These are phyloP conservation scores for Fusarium fracticaudum DNA, from an alignment of 2,329 filamentous ascomycete species.

Conservation along the genomic window DNA sequence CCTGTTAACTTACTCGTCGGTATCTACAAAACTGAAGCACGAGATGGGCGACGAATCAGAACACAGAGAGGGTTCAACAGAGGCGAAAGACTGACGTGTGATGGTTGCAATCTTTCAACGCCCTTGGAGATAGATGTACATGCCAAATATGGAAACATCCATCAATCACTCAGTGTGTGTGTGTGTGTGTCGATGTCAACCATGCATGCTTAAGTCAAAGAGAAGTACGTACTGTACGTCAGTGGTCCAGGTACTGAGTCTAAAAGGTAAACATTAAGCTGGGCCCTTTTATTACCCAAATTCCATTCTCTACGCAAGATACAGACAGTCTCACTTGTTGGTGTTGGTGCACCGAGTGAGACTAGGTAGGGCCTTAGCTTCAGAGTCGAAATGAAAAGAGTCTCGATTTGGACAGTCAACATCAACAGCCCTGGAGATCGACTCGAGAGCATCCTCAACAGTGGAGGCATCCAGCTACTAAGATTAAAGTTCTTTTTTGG, in stretches of 20 bases:
- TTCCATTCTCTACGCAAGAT: not conserved
- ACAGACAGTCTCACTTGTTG: conserved; percentile 1
- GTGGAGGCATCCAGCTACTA: conserved; percentile 13
- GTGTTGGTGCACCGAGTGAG: conserved; percentile 7
- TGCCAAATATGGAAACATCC: conserved; percentile 33
- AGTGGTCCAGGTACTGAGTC: not conserved
- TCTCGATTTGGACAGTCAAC: conserved; percentile 9
- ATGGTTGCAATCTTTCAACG: conserved; percentile 18
- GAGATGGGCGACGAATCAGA: not conserved
- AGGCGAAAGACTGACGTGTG: conserved; percentile 31
- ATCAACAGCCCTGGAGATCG: conserved; percentile 16
- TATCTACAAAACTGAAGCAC: not conserved
- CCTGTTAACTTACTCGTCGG: not conserved
- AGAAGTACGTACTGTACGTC: not conserved
- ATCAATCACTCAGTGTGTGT: not conserved
- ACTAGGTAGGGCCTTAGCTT: conserved; percentile 4
- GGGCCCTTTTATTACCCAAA: not conserved
- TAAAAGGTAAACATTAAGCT: not conserved
- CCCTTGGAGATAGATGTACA: conserved; percentile 3
- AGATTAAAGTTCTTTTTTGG: not conserved
- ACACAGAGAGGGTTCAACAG: not conserved
- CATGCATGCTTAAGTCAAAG: conserved; percentile 7
- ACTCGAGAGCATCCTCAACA: not conserved
- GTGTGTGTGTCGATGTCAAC: conserved; percentile 6
- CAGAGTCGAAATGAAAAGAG: conserved; percentile 18